A percentile compares a stretch with the other conserved stretches of the same genome.
These are phyloP conservation scores for Amanita rimosa DNA, from an alignment of 768 basidiomycete genomes.

Conservation along the genomic window DNA sequence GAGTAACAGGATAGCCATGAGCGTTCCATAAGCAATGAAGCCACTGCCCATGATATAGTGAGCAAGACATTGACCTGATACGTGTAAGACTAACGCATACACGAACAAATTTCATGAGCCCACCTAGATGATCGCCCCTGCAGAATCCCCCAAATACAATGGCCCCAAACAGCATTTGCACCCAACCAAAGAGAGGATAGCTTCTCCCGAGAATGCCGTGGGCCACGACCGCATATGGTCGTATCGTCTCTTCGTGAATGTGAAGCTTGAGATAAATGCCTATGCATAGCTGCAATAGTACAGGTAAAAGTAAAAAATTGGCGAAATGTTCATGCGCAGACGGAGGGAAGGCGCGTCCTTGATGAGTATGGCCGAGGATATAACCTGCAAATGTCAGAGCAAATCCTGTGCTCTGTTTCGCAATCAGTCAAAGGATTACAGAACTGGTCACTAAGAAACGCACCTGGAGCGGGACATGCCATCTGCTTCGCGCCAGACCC, in stretches of 20 bases:
- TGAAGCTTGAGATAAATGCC: slow-evolving; percentile 92
- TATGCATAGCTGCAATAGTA: slow-evolving; percentile 52
- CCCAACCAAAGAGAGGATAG: slow-evolving; percentile 83
- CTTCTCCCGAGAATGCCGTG: slow-evolving; percentile 78
- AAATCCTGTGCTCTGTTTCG: slow-evolving; percentile 47
- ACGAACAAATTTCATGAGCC: neutral
- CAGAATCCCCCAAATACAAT: slow-evolving; percentile 71
- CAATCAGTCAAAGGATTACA: neutral
- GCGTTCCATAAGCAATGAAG: slow-evolving; percentile 78
- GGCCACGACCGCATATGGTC: slow-evolving; percentile 56
- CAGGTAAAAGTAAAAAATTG: slow-evolving; percentile 51
- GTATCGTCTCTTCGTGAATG: slow-evolving; percentile 64
- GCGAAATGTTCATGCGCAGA: slow-evolving; percentile 68
- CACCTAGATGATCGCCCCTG: slow-evolving; percentile 54
- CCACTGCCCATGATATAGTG: slow-evolving; percentile 88
- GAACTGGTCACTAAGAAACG: slow-evolving; percentile 9
- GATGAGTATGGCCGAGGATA: slow-evolving; percentile 79
- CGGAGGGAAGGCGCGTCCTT: slow-evolving; percentile 63
- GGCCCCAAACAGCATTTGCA: slow-evolving; percentile 81
- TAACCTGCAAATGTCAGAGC: slow-evolving; percentile 64
- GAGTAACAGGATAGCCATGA: slow-evolving; percentile 70
- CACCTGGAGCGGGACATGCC: slow-evolving; percentile 87
- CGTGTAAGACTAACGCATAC: slow-evolving; percentile 3
- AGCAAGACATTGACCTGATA: slow-evolving; percentile 67
- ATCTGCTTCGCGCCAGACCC: slow-evolving; percentile 66